A percentile compares a stretch with the other conserved stretches of the same genome.
Evolutionary conservation across 2,329 filamentous ascomycete species (phyloP).

Genomic region (Aspergillus neoniger): DNA sequence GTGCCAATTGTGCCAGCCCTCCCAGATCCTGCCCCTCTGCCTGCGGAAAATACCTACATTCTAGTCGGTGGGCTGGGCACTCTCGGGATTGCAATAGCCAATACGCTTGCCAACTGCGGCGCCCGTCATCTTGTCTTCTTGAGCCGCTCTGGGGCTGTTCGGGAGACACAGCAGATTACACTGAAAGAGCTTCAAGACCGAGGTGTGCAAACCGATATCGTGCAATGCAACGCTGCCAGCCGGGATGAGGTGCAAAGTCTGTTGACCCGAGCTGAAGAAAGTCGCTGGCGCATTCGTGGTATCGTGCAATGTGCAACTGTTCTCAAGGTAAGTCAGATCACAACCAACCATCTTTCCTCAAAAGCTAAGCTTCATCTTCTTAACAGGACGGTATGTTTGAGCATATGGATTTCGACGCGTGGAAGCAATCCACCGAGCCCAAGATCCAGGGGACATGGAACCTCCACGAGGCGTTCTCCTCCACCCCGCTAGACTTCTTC

Average conservation of each 20-base stretch:
- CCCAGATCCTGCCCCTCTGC: neutral
- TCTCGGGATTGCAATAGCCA: constrained; percentile 24
- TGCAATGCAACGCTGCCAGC: constrained; percentile 22
- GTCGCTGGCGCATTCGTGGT: constrained; percentile 19
- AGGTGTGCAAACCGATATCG: constrained; percentile 18
- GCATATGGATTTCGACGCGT: constrained; percentile 20
- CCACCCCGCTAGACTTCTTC: constrained; percentile 43
- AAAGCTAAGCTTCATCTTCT: neutral
- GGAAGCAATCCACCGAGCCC: neutral
- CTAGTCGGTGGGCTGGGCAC: constrained; percentile 27
- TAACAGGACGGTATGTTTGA: constrained; percentile 25
- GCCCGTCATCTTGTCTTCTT: constrained; percentile 28
- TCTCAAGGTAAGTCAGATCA: constrained; percentile 14
- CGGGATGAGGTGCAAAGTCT: constrained; percentile 18
- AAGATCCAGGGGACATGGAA: constrained; percentile 21
- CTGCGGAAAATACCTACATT: constrained; percentile 18
- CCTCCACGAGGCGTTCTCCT: constrained; percentile 14
- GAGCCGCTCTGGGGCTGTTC: constrained; percentile 19
- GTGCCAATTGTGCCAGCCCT: neutral
- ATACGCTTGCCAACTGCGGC: constrained; percentile 20
- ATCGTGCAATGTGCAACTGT: constrained; percentile 26
- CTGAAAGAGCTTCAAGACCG: constrained; percentile 16
- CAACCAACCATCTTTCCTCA: too few relatives aligned
- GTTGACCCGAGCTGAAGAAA: constrained; percentile 13
- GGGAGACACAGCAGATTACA: constrained; percentile 15